Conservation (phyloP, 2,329 filamentous ascomycete genomes). For the Fusarium sp. region DNA sequence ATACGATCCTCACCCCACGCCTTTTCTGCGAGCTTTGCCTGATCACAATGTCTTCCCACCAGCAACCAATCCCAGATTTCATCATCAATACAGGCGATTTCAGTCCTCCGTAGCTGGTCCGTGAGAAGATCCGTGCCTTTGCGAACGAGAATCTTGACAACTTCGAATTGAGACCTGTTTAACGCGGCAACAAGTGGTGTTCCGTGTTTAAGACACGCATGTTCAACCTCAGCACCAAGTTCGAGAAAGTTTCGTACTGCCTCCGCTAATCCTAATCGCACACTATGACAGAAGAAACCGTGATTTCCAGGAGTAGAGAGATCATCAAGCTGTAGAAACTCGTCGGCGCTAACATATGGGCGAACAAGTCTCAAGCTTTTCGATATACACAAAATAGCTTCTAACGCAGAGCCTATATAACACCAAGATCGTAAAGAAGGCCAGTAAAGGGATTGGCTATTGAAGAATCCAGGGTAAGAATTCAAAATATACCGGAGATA, state of each 20-base stretch:
- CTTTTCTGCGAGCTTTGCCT: neutral
- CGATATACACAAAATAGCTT: neutral
- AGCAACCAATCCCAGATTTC: neutral
- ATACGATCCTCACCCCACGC: neutral
- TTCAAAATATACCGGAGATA: neutral
- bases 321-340: neutral
- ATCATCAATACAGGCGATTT: neutral
- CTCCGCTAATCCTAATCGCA: neutral
- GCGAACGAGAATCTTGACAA: neutral
- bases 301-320: neutral
- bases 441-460: neutral
- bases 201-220: neutral
- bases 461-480: neutral
- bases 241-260: neutral
- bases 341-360: neutral
- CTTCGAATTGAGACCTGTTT: neutral
- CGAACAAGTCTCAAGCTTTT: neutral
- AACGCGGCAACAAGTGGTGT: neutral
- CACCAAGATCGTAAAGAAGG: too few species aligned
- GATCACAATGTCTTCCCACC: neutral
- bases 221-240: neutral
- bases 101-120: neutral
- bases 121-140: neutral
- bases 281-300: neutral
- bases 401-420: too few species aligned